A percentile compares a stretch with the other conserved stretches of the same genome.
These are phyloP conservation scores for Pleurotus platypus DNA, from an alignment of 768 basidiomycete genomes.

Conservation along the genomic window DNA sequence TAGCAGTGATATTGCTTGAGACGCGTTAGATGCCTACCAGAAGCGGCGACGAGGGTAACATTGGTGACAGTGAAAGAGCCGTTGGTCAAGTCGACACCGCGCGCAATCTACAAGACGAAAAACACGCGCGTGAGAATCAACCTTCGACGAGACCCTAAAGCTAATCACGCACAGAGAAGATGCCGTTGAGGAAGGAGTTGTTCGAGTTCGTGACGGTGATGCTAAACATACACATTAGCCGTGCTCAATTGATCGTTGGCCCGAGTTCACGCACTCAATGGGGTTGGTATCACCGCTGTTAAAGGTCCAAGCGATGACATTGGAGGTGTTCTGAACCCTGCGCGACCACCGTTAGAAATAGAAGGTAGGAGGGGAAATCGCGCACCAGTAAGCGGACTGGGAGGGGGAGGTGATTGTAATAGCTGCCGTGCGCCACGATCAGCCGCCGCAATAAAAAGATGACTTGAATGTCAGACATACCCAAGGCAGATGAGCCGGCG, in stretches of 20 bases:
- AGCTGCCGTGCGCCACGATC: not conserved
- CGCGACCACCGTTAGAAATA: not conserved
- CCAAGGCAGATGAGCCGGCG: conserved; percentile 5
- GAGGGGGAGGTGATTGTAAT: conserved; percentile 3
- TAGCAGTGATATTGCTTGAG: not conserved
- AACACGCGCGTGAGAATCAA: not conserved
- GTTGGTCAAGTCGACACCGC: not conserved
- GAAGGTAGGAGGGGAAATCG: not conserved
- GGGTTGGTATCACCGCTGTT: conserved; percentile 3
- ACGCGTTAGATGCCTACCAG: not conserved
- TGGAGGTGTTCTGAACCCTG: conserved; percentile 7
- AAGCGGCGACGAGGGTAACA: not conserved
- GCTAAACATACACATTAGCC: not conserved
- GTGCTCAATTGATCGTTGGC: not conserved
- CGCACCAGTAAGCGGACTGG: conserved; percentile 1
- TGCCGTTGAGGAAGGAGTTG: conserved; percentile 1
- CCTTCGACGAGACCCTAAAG: not conserved
- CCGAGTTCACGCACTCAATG: not conserved
- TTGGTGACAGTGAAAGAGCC: conserved; percentile 7
- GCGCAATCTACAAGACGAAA: not conserved
- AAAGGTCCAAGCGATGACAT: conserved; percentile 6
- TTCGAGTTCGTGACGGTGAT: conserved; percentile 4
- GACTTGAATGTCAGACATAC: not conserved
- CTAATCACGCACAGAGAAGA: not conserved
- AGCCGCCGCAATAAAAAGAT: not conserved